Percentiles rank a stretch among this genome's conserved stretches.
phyloP scores from a whole-genome alignment of 2,329 filamentous ascomycete genomes.

The Clarireedia paspali region DNA sequence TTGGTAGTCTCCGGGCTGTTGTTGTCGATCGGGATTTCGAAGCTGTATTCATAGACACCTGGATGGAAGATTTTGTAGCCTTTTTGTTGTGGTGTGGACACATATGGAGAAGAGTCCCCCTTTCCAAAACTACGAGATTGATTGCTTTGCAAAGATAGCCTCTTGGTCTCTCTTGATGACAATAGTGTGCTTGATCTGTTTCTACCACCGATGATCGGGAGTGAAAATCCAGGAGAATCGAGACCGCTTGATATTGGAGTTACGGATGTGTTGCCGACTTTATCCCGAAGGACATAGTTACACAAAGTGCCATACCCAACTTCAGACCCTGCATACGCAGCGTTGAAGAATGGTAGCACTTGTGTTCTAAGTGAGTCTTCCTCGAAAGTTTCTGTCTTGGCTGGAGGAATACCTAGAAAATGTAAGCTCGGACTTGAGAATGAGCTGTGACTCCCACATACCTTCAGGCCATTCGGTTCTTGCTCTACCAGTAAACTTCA shows the following conservation, averaged over 20 bases:
- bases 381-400: slow-evolving; percentile 76
- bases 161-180: slow-evolving; percentile 35
- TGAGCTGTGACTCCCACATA: slow-evolving; percentile 38
- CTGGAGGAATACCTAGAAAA: slow-evolving; percentile 66
- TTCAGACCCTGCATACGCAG: slow-evolving; percentile 53
- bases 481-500: slow-evolving; percentile 79
- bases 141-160: slow-evolving; percentile 54
- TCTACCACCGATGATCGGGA: slow-evolving; percentile 20
- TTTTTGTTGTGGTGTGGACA: slow-evolving; percentile 51
- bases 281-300: slow-evolving; percentile 38
- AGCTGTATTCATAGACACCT: slow-evolving; percentile 43
- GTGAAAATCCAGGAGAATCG: slow-evolving; percentile 15
- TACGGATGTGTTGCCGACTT: slow-evolving; percentile 22
- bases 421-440: not conserved
- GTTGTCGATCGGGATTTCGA: slow-evolving; percentile 77
- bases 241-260: slow-evolving; percentile 17
- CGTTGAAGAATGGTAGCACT: slow-evolving; percentile 88
- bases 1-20: slow-evolving; percentile 65
- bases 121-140: slow-evolving; percentile 63
- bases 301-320: slow-evolving; percentile 54
- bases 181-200: slow-evolving; percentile 22
- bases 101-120: slow-evolving; percentile 46
- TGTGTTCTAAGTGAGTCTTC: slow-evolving; percentile 82
- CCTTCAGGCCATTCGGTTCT: slow-evolving; percentile 94
- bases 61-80: slow-evolving; percentile 62